phyloP scores from a whole-genome alignment of 1,284 basidiomycete genomes.

The Cryptococcus deneoformans region DNA sequence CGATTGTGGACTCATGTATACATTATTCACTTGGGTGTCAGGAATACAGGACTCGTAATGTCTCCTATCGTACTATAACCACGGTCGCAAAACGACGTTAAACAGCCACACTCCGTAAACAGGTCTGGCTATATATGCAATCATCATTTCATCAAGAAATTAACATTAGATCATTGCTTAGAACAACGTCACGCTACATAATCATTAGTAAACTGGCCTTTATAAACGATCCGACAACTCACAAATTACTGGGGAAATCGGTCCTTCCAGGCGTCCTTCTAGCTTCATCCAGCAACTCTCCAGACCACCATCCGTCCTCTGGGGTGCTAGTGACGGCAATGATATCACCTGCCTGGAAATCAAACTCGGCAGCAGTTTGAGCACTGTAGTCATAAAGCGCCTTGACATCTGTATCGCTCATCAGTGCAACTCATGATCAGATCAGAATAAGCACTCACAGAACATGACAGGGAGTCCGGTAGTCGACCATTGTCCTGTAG shows the following conservation, averaged over 20 bases:
- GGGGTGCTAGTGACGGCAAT: slow-evolving; percentile 89
- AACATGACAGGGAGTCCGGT: slow-evolving; percentile 47
- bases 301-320: slow-evolving; percentile 92
- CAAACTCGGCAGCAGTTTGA: slow-evolving; percentile 61
- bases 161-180: neutral
- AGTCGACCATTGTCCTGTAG: slow-evolving; percentile 48
- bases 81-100: neutral
- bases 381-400: slow-evolving; percentile 90
- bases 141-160: neutral
- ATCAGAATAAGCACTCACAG: slow-evolving; percentile 32
- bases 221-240: slow-evolving; percentile 13
- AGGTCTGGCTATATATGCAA: neutral
- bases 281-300: slow-evolving; percentile 71
- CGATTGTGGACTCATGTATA: neutral
- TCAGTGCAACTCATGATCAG: neutral
- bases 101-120: too few species aligned
- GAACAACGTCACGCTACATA: slow-evolving; percentile 3
- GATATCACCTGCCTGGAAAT: slow-evolving; percentile 86
- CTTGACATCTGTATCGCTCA: slow-evolving; percentile 58
- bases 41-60: neutral
- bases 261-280: slow-evolving; percentile 72
- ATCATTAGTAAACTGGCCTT: neutral
- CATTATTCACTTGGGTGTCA: neutral
- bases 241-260: slow-evolving; percentile 90
- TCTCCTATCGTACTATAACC: neutral